Base-by-base conservation (phyloP, 306 rosid species). In the Inga laurina region DNA sequence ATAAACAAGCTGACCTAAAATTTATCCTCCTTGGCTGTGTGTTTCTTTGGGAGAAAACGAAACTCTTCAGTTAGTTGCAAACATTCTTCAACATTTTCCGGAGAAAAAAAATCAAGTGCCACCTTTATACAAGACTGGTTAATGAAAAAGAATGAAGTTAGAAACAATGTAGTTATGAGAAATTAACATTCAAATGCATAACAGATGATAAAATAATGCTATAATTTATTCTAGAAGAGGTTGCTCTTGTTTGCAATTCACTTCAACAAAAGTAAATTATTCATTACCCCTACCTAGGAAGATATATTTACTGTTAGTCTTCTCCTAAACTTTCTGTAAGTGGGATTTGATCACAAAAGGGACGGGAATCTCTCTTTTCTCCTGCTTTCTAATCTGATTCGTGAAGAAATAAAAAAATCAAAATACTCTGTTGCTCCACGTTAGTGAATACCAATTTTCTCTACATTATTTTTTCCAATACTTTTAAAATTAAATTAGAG, bases 91-190 rank as follows among this genome's bases (percentile, higher is more conserved):
- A 93, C 85, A 81, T 89, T 93, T 71, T 93, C 95, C 30, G 94
- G 95, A 19, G 97, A 93, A 49, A 93, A 92, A 67, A 93, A 91
- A 82, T 90, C 96, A 10, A 88, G 87, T 3, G 96, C 97, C 35
- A 91, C 97, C 86, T 93, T 93, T 18, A 89, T 90, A 88, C 97
- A 93, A 30, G 97, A 93, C 97, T 93, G 85, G 41, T 48, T 62
- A 72, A 68, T 32, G 68, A 35, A 78, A 54, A 62, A 16, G 27
- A 41, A 41, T 69, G 57, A 77, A 5, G 83, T 79, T 12, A 54
- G 54, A 76, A 83, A n/a, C 66, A 72, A 51, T n/a, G 45, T 34
- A 68, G 19, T 30, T 44, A 67, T 6, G 24, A 57, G 77, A 73
- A 72, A 82, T 27, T 68, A 82, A 66, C 74, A 52, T 45, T 78